Evolutionary conservation across 2,329 filamentous ascomycete genomes (phyloP), one percentile per base, ranked within the genome.

Genomic region (Pseudomassariella vexata): DNA sequence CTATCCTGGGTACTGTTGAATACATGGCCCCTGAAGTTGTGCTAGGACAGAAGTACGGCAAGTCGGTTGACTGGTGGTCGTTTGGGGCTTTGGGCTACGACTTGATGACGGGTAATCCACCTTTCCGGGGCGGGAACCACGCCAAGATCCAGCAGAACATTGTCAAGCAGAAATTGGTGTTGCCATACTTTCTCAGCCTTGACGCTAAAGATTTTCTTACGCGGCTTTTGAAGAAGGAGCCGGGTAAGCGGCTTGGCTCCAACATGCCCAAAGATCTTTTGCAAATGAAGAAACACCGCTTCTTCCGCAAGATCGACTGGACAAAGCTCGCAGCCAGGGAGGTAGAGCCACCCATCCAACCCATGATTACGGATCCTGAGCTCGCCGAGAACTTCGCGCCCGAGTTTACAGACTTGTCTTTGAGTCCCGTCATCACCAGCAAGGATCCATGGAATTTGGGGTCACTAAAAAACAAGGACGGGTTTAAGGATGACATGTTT

Each of bases 11-110:
- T 30, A 98, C 92, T 0, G 82, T 95, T 37, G 92, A 96, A 57
- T 98, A 98, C 71, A 98, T 98, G 92, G 94, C 92, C 0, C 92
- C 92, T 1, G 92, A 98, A 62, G 85, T 98, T 31, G 79, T 98
- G 39, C 75, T 81, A 40, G 89, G 88, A 39, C 80, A 85, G 44
- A 81, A 85, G 44, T 98, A 98, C 57, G 89, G 90, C 51, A 90
- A 89, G 58, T 82, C 88, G 2, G 94, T 95, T 12, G 92, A 98
- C 63, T 98, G 90, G 90, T 98, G 92, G 92, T 95, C 89, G 5
- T 81, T 98, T 28, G 92, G 94, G 21, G 89, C 90, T 3, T 73
- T 98, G 27, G 88, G 86, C 20, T 94, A 82, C 57, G 92, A 98
- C 56, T 69, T 98, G 21, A 80, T 98, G 56, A 96, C 90, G 8